Percentiles rank a stretch among this genome's conserved stretches.
phyloP scores from a whole-genome alignment of 768 basidiomycete genomes.

The Macrolepiota albuminosa region DNA sequence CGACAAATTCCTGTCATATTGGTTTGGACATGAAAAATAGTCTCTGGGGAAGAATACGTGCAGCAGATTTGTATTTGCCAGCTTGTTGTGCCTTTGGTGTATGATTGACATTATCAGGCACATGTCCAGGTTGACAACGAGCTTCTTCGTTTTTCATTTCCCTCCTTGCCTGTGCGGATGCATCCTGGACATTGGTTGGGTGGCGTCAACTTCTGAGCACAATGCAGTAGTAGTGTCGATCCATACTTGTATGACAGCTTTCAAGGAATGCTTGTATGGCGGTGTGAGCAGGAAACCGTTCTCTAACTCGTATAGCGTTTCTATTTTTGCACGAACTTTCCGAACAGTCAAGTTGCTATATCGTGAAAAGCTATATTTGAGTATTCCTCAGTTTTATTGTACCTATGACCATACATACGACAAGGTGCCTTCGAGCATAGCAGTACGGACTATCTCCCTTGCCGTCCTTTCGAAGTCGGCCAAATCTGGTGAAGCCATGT shows the following conservation, averaged over 20 bases:
- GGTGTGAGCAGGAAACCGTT: constrained; percentile 36
- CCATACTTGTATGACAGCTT: constrained; percentile 31
- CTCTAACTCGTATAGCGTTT: constrained; percentile 39
- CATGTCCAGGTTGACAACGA: background rate
- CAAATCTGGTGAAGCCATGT: constrained; percentile 25
- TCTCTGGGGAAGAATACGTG: constrained; percentile 13
- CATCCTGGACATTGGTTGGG: constrained; percentile 4
- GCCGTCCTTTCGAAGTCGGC: constrained; percentile 26
- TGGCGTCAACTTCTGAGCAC: background rate
- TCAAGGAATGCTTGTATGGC: constrained; percentile 45
- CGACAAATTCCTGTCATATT: constrained; percentile 28
- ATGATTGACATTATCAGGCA: background rate
- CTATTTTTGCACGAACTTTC: constrained; percentile 46
- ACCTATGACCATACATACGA: constrained; percentile 15
- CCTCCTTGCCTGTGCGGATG: constrained; percentile 9
- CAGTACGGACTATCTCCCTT: constrained; percentile 26
- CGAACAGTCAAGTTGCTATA: constrained; percentile 43
- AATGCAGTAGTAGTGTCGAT: constrained; percentile 24
- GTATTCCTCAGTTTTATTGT: background rate
- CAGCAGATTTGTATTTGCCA: constrained; percentile 32
- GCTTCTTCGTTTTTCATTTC: constrained; percentile 4
- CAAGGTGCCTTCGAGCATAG: constrained; percentile 24
- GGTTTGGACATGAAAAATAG: background rate
- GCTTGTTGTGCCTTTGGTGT: background rate
- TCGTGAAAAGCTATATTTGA: background rate